Conservation (phyloP, 2,329 filamentous ascomycete genomes). For the Paraphoma sp. region DNA sequence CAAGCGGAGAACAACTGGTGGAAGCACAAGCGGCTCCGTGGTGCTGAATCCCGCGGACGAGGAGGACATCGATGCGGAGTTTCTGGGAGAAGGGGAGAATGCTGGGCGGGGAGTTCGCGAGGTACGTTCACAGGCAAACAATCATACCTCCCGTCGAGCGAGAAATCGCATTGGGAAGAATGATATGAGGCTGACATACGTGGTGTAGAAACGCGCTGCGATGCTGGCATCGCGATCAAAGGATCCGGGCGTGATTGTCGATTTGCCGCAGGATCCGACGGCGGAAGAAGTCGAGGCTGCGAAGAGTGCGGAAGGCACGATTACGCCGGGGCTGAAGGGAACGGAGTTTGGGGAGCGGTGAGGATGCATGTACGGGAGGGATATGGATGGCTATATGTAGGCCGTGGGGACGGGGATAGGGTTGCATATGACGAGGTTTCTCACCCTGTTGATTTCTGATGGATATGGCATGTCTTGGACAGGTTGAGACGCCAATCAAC, state of each 20-base stretch:
- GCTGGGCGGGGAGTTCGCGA: slow-evolving; percentile 25
- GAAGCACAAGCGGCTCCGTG: background rate
- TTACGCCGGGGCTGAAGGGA: slow-evolving; percentile 11
- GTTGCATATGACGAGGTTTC: too few species aligned
- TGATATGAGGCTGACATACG: background rate
- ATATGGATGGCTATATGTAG: too few species aligned
- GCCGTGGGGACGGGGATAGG: too few species aligned
- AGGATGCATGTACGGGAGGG: background rate
- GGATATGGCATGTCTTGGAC: too few species aligned
- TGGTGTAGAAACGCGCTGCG: slow-evolving; percentile 45
- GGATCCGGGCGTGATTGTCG: slow-evolving; percentile 55
- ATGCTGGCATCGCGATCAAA: slow-evolving; percentile 46
- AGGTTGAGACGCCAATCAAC: too few species aligned
- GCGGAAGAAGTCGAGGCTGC: slow-evolving; percentile 53
- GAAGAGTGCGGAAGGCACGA: slow-evolving; percentile 23
- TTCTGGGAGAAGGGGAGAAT: slow-evolving; percentile 30
- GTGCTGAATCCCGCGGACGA: slow-evolving; percentile 32
- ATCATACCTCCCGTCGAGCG: too few species aligned
- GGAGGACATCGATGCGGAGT: slow-evolving; percentile 38
- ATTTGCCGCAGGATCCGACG: slow-evolving; percentile 52
- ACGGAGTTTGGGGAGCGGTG: background rate
- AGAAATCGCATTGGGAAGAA: background rate
- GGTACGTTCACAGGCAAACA: slow-evolving; percentile 20
- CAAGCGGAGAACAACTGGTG: slow-evolving; percentile 22
- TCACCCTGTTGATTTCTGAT: too few species aligned